Percentiles rank a stretch among this genome's conserved stretches.
Evolutionary conservation across 768 basidiomycete species (phyloP).

Genomic region (Suillus spraguei): DNA sequence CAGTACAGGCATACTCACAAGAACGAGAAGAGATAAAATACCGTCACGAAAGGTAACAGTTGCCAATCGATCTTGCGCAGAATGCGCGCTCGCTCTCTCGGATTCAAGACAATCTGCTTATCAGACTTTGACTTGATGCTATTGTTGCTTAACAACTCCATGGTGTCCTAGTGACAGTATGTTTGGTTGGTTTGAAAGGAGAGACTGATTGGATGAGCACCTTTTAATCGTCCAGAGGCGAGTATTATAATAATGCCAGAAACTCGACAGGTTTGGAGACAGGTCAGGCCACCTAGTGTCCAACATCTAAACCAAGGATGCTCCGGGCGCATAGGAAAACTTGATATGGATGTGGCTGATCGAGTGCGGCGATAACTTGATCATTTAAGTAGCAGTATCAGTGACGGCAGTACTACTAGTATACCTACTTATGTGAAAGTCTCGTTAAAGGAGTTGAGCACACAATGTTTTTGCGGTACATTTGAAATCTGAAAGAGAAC

Average conservation of each 20-base stretch:
- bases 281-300: background rate
- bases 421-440: background rate
- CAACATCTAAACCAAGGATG: background rate
- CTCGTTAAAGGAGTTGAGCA: background rate
- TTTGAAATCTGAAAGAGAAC: too few relatives aligned
- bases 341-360: background rate
- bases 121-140: background rate
- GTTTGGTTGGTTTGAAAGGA: too few relatives aligned
- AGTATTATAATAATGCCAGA: background rate
- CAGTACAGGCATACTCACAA: slow-evolving; percentile 35
- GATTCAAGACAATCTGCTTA: slow-evolving; percentile 1
- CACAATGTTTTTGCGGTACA: too few relatives aligned
- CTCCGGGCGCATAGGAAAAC: background rate
- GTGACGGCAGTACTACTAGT: too few relatives aligned
- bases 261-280: background rate
- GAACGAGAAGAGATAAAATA: slow-evolving; percentile 48
- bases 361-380: background rate
- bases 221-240: background rate
- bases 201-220: background rate
- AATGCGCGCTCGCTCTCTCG: slow-evolving; percentile 27
- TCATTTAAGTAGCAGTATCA: too few relatives aligned
- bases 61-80: slow-evolving; percentile 48
- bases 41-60: slow-evolving; percentile 45
- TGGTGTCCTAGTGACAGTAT: too few relatives aligned
- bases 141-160: background rate